Evolutionary conservation across 2,329 filamentous ascomycete genomes (phyloP).

Genomic region (Myriangium duriaei): DNA sequence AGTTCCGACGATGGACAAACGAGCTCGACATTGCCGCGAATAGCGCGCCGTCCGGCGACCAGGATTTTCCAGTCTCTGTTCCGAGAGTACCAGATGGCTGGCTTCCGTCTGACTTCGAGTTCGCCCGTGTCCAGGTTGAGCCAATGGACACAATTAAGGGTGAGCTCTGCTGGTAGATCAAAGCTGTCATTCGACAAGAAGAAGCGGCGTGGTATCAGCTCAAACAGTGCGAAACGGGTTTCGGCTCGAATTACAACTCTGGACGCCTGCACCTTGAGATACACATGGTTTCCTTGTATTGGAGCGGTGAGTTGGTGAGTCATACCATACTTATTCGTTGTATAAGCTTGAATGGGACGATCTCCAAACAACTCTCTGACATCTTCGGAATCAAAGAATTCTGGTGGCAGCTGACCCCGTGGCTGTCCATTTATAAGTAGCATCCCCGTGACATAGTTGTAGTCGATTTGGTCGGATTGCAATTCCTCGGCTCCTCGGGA

Average conservation of each 20-base stretch:
- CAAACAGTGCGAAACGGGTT: slow-evolving; percentile 18
- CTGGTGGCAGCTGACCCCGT: slow-evolving; percentile 41
- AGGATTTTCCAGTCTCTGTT: slow-evolving; percentile 12
- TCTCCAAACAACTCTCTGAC: slow-evolving; percentile 42
- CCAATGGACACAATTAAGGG: slow-evolving; percentile 48
- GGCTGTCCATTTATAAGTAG: slow-evolving; percentile 38
- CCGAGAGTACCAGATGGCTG: slow-evolving; percentile 15
- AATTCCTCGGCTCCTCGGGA: neutral
- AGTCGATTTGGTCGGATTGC: slow-evolving; percentile 13
- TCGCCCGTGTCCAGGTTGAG: slow-evolving; percentile 34
- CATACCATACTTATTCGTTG: slow-evolving; percentile 43
- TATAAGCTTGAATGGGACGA: slow-evolving; percentile 38
- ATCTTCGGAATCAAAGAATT: slow-evolving; percentile 28
- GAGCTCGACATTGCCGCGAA: slow-evolving; percentile 40
- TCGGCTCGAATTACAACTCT: slow-evolving; percentile 34
- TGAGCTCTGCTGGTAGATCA: slow-evolving; percentile 41
- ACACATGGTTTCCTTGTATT: slow-evolving; percentile 33
- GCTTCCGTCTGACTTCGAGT: slow-evolving; percentile 39
- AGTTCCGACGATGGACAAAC: slow-evolving; percentile 36
- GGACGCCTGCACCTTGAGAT: slow-evolving; percentile 39
- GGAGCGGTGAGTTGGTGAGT: slow-evolving; percentile 32
- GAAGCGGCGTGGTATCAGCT: slow-evolving; percentile 22
- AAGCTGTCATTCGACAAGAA: slow-evolving; percentile 16
- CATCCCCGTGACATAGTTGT: slow-evolving; percentile 35
- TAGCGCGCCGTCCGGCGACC: slow-evolving; percentile 22